Conservation (phyloP, 192 early-diverging fungal species). For the Umbelopsis ramanniana region DNA sequence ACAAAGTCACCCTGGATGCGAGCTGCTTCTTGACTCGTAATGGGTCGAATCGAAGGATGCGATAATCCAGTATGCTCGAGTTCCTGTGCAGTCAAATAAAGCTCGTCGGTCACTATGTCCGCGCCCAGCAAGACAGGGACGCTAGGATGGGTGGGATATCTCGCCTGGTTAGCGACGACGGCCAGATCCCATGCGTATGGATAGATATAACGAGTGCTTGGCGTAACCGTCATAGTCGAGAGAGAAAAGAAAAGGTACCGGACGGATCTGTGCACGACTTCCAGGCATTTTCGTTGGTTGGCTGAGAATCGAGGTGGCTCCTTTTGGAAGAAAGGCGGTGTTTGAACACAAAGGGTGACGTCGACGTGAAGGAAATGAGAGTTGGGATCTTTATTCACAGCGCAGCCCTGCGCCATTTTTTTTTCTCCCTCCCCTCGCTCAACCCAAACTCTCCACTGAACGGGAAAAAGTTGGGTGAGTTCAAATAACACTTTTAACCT, state of each 20-base stretch:
- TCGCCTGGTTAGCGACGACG: slow-evolving; percentile 21
- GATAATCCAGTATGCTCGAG: not conserved
- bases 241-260: not conserved
- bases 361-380: not conserved
- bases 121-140: slow-evolving; percentile 25
- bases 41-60: not conserved
- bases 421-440: slow-evolving; percentile 1
- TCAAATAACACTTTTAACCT: slow-evolving; percentile 12
- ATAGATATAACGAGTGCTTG: slow-evolving; percentile 13
- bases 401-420: slow-evolving; percentile 8
- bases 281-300: not conserved
- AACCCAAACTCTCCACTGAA: not conserved
- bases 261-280: not conserved
- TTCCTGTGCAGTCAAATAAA: not conserved
- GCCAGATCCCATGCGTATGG: slow-evolving; percentile 23
- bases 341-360: not conserved
- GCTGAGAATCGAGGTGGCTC: not conserved
- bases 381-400: not conserved
- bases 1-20: slow-evolving; percentile 1
- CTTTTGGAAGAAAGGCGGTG: too few relatives aligned
- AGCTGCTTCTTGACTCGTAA: not conserved
- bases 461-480: slow-evolving; percentile 24
- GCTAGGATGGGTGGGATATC: slow-evolving; percentile 20
- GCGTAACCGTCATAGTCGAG: slow-evolving; percentile 10
- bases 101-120: slow-evolving; percentile 24